These are phyloP conservation scores for Rugonectria rugulosa DNA, from an alignment of 2,329 filamentous ascomycete genomes.

Conservation along the genomic window DNA sequence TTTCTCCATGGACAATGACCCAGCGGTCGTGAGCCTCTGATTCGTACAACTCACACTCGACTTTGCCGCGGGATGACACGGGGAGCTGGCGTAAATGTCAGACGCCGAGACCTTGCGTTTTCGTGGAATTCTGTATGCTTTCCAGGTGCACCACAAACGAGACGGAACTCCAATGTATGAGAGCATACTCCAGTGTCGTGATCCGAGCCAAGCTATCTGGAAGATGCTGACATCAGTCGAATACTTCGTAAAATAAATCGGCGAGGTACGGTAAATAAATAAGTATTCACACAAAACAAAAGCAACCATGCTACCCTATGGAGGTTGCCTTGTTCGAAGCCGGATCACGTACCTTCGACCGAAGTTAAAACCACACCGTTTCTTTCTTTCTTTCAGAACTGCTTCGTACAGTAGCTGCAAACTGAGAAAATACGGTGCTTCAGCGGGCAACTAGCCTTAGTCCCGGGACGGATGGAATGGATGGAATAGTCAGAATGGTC, in stretches of 20 bases:
- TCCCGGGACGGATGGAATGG: neutral
- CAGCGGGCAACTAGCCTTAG: constrained; percentile 5
- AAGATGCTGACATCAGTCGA: neutral
- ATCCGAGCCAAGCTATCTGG: neutral
- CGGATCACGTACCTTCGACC: neutral
- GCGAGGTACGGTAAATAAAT: too few species aligned
- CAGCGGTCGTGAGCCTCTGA: too few species aligned
- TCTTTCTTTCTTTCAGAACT: constrained; percentile 18
- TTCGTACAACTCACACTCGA: neutral
- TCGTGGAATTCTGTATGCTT: neutral
- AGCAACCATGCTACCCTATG: too few species aligned
- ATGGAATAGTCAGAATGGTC: too few species aligned
- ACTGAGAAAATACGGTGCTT: constrained; percentile 13
- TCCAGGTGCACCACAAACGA: neutral
- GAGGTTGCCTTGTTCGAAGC: too few species aligned
- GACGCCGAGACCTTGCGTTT: too few species aligned
- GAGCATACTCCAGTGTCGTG: too few species aligned
- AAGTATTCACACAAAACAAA: too few species aligned
- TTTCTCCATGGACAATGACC: too few species aligned
- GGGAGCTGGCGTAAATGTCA: too few species aligned
- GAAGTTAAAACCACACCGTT: constrained; percentile 5
- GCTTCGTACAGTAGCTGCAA: constrained; percentile 14
- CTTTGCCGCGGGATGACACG: neutral
- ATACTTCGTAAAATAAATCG: neutral
- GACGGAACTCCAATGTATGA: neutral